Base-by-base conservation (phyloP, 2,329 filamentous ascomycete genomes). In the Arthrobotrys sinensis region DNA sequence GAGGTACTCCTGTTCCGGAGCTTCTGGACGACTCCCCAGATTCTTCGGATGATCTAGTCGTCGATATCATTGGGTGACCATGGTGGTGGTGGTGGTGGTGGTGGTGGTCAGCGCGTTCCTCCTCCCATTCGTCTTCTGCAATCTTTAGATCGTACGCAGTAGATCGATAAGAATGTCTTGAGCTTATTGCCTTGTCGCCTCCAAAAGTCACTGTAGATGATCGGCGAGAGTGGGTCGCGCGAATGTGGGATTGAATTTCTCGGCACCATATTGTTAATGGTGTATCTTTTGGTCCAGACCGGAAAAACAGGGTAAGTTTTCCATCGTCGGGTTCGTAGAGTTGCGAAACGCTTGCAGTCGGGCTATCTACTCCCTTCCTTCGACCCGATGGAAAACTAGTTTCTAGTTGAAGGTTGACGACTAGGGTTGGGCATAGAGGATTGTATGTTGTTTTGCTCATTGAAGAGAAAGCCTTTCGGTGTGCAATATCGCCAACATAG, bases 361-460 rank as follows among this genome's bases (percentile, higher is more conserved):
- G 76, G 24, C 70, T 75, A 36, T 75, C 69, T 10, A 50, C 19
- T 57, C 64, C 76, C 28, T 66, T 67, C 21, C 64, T 53, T 66
- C 53, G 52, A 14, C 14, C 7, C 19, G 50, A 43, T 40, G 69
- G 16, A 16, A 50, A 67, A 12, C 21, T 21, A 5, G 60, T 16
- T 2, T 72, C 63, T 24, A 79, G 21, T 38, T 79, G 76, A 21
- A 78, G 36, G 38, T 78, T 78, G 21, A 79, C 69, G 11, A 79
- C 65, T 8, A 79, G 28, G 5, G 76, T 79, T 16, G 76, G 76
- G 36, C 68, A 75, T 36, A 79, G 76, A 1, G 76, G 76, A 14
- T 79, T 75, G 65, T 73, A 79, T 43, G 76, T 73, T 10, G 76
- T 73, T 62, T 79, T 79, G 64, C 76, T 79, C 70, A 79, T 79